These are phyloP conservation scores for Paecilomyces niveus DNA, from an alignment of 2,329 filamentous ascomycete species.

Conservation along the genomic window DNA sequence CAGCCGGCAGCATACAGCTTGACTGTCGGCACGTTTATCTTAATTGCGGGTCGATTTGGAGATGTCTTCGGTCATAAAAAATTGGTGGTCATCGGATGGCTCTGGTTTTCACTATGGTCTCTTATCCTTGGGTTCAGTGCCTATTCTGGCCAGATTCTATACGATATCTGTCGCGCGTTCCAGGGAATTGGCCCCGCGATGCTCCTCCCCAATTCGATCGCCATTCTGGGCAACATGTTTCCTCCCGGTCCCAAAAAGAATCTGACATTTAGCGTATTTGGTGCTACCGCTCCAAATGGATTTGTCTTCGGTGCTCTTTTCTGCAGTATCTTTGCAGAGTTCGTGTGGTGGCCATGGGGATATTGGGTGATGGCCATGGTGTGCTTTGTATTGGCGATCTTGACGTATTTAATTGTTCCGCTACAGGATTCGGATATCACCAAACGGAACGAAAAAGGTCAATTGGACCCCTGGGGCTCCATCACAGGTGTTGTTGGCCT, in stretches of 20 bases:
- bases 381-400: slow-evolving; percentile 21
- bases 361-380: slow-evolving; percentile 42
- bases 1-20: slow-evolving; percentile 43
- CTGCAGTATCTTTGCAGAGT: slow-evolving; percentile 29
- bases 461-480: slow-evolving; percentile 39
- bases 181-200: slow-evolving; percentile 41
- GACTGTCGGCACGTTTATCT: slow-evolving; percentile 45
- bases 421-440: slow-evolving; percentile 14
- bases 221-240: slow-evolving; percentile 37
- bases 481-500: slow-evolving; percentile 41
- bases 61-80: slow-evolving; percentile 46
- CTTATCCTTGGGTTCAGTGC: slow-evolving; percentile 39
- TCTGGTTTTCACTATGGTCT: slow-evolving; percentile 45
- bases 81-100: slow-evolving; percentile 43
- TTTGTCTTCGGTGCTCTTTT: slow-evolving; percentile 33
- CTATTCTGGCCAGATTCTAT: slow-evolving; percentile 22
- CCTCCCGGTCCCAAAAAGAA: slow-evolving; percentile 34
- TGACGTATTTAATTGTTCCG: slow-evolving; percentile 34
- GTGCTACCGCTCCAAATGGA: slow-evolving; percentile 37
- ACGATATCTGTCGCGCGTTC: slow-evolving; percentile 20
- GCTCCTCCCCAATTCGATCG: slow-evolving; percentile 39
- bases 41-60: slow-evolving; percentile 43
- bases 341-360: slow-evolving; percentile 47
- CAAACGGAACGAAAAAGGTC: slow-evolving; percentile 14
- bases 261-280: slow-evolving; percentile 41